Conservation (phyloP, 2,329 filamentous ascomycete genomes). For the Cytospora mali region DNA sequence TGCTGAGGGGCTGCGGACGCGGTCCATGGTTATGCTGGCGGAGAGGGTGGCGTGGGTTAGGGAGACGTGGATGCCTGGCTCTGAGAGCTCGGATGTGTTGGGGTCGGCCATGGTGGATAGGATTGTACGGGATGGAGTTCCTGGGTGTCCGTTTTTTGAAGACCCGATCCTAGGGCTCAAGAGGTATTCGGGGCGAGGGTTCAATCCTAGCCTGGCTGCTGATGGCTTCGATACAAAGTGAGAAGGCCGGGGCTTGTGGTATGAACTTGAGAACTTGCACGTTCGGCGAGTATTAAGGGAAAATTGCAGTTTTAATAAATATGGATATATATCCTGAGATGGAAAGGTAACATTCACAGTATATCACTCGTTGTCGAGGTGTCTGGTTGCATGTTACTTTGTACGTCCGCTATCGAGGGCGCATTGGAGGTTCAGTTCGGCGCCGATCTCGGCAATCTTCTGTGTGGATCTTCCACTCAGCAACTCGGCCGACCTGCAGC, state of each 20-base stretch:
- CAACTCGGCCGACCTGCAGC: not conserved
- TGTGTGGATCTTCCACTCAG: not conserved
- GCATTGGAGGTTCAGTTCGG: not conserved
- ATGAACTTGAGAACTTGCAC: not conserved
- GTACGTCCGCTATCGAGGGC: not conserved
- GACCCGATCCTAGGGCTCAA: too few relatives aligned
- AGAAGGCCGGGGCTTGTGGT: not conserved
- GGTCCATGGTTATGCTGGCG: slow-evolving; percentile 59
- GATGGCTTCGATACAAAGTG: not conserved
- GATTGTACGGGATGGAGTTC: too few relatives aligned
- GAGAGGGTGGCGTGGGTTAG: slow-evolving; percentile 67
- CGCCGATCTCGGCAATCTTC: not conserved
- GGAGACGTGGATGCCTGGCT: slow-evolving; percentile 59
- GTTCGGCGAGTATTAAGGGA: not conserved
- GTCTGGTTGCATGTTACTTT: not conserved
- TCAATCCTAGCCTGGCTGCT: not conserved
- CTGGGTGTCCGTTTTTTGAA: not conserved
- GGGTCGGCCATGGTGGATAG: slow-evolving; percentile 32
- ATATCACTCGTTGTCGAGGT: not conserved
- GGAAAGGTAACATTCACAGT: not conserved
- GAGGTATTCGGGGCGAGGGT: too few relatives aligned
- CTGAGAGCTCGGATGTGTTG: not conserved
- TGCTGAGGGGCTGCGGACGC: slow-evolving; percentile 71
- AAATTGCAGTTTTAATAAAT: not conserved
- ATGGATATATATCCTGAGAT: not conserved